Base-by-base conservation (phyloP, 495 filamentous ascomycete species). In the Lophium mytilinum region DNA sequence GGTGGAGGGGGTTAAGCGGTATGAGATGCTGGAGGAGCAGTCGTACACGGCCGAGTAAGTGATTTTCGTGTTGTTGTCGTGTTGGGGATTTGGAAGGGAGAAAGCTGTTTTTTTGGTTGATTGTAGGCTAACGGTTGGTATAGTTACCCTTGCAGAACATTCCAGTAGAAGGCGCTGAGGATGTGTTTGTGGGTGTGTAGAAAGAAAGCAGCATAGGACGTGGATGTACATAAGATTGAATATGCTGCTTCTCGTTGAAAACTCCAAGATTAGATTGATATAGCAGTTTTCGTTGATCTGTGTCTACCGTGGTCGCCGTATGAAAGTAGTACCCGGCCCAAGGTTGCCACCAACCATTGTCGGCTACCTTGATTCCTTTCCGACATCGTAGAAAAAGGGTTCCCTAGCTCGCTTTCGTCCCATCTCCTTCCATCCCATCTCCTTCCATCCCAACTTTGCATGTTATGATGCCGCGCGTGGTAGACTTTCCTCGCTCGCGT, bases 11-110 rank as follows among this genome's bases (percentile, higher is more conserved):
- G 71, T 73, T 60, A 72, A 80, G 68, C 77, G 76, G 59, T 85
- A 84, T 61, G 68, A 73, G 51, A 57, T 86, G 59, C 66, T 76
- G 6, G 66, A 74, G 57, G 80, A 83, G 70, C 72, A 73, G 61
- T 75, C 80, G 50, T 88, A 85, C 68, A 63, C 71, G 7, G 73
- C 70, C 14, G 56, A 72, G 84, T 87, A 71, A 75, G 83, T 80
- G 11, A 4, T 56, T 52, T 37, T 37, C 37, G 4, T 10, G 39
- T 8, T 30, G 41, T 41, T 40, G n/a, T 36, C 14, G 18, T 35
- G 21, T 8, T 6, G 17, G 30, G 14, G 40, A 2, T 8, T 42
- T 14, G 2, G 17, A n/a, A 14, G 4, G 4, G n/a, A 33, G 4
- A 12, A 48, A 4, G n/a, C 7, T 17, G 48, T 0, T 7, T 15